Percentiles rank a stretch among this genome's conserved stretches.
Conservation (phyloP, 352 stramenopile genomes). For the Elongisporangium undulatum region DNA sequence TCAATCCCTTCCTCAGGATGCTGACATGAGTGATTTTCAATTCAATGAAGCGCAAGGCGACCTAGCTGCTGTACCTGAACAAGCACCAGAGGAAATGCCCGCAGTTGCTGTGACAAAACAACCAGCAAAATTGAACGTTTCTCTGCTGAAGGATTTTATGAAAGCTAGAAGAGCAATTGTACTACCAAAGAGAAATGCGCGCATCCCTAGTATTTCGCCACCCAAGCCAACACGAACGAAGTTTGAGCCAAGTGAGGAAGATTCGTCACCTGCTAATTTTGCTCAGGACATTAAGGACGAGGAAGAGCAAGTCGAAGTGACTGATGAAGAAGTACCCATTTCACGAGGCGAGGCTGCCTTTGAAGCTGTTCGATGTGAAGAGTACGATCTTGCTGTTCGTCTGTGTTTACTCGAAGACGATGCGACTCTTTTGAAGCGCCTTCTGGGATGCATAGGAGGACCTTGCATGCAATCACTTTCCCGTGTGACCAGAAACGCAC, state of each 20-base stretch:
- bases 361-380: conserved; percentile 27
- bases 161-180: conserved; percentile 14
- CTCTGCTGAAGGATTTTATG: conserved; percentile 24
- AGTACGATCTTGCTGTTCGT: conserved; percentile 47
- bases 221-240: conserved; percentile 5
- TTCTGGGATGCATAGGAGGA: conserved; percentile 21
- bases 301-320: conserved; percentile 4
- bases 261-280: background rate
- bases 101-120: background rate
- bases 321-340: conserved; percentile 11
- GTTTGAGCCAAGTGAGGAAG: background rate
- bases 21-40: background rate
- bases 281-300: conserved; percentile 2
- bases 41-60: background rate
- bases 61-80: background rate
- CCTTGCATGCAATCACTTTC: conserved; percentile 35
- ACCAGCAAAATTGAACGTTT: background rate
- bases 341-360: conserved; percentile 36
- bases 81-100: background rate
- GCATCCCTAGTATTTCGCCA: conserved; percentile 14
- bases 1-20: background rate
- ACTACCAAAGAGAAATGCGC: conserved; percentile 3
- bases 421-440: conserved; percentile 27
- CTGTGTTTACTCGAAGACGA: conserved; percentile 56
- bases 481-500: conserved; percentile 22